phyloP scores from a whole-genome alignment of 2,329 filamentous ascomycete genomes.

The Fusarium xyrophilum region DNA sequence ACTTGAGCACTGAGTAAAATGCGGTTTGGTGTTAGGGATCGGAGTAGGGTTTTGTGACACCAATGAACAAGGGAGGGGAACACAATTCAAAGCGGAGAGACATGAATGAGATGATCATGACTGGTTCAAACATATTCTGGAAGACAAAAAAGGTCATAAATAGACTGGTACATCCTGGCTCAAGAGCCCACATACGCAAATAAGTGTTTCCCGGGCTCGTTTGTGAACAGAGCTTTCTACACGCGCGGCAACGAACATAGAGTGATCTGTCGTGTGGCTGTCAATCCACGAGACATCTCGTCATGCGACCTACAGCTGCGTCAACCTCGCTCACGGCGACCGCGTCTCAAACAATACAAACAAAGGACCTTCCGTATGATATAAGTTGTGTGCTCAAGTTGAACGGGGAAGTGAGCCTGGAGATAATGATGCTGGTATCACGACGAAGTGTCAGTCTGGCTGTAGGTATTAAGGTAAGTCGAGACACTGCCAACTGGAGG shows the following conservation, averaged over 20 bases:
- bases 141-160: background rate
- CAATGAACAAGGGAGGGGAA: conserved; percentile 14
- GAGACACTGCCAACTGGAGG: no score
- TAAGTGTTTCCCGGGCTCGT: rapidly evolving
- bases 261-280: no score
- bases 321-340: background rate
- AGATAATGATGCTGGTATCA: no score
- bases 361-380: no score
- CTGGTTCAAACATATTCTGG: background rate
- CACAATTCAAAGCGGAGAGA: background rate
- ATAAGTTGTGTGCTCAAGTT: no score
- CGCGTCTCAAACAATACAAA: background rate
- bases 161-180: background rate
- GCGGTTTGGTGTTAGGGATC: background rate
- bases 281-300: background rate
- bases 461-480: no score
- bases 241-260: no score
- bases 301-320: background rate
- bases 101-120: background rate
- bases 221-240: no score
- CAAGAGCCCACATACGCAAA: background rate
- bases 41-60: conserved; percentile 30
- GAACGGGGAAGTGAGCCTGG: no score
- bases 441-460: no score
- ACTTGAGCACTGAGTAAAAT: conserved; percentile 60